These are phyloP conservation scores for Sporisorium scitamineum DNA, from an alignment of 1,284 basidiomycete genomes.

Conservation along the genomic window DNA sequence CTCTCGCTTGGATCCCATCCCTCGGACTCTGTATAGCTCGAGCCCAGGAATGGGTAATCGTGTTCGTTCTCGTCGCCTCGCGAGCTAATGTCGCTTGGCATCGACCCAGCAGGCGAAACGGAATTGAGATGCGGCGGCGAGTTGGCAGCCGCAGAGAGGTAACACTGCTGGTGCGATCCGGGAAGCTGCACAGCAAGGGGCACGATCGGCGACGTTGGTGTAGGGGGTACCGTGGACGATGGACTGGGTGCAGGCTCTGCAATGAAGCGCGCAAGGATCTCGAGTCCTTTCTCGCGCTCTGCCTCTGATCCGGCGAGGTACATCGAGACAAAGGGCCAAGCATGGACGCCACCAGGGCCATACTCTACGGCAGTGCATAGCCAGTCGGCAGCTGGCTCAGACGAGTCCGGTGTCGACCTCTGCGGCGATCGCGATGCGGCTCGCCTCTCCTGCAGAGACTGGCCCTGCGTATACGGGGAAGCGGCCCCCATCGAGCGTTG, in stretches of 20 bases:
- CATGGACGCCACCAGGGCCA: slow-evolving; percentile 65
- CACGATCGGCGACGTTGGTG: slow-evolving; percentile 11
- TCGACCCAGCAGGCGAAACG: slow-evolving; percentile 53
- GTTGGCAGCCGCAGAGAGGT: slow-evolving; percentile 8
- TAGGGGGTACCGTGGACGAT: slow-evolving; percentile 22
- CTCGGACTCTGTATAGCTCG: slow-evolving; percentile 31
- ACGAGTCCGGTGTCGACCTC: not conserved
- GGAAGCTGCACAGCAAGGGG: slow-evolving; percentile 31
- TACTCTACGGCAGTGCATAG: slow-evolving; percentile 60
- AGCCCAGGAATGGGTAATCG: slow-evolving; percentile 29
- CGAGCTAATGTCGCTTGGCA: slow-evolving; percentile 55
- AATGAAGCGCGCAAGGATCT: slow-evolving; percentile 61
- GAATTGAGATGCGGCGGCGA: slow-evolving; percentile 50
- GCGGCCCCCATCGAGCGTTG: not conserved
- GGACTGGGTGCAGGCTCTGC: slow-evolving; percentile 26
- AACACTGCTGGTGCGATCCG: not conserved
- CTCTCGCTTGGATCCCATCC: slow-evolving; percentile 25
- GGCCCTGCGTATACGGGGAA: not conserved
- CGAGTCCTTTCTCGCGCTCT: slow-evolving; percentile 65
- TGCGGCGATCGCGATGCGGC: slow-evolving; percentile 40
- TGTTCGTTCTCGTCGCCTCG: slow-evolving; percentile 32
- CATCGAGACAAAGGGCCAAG: slow-evolving; percentile 68
- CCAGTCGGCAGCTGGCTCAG: slow-evolving; percentile 32
- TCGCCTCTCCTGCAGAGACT: slow-evolving; percentile 38
- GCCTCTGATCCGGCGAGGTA: slow-evolving; percentile 59